Base-by-base conservation (phyloP, 2,329 filamentous ascomycete species). In the Colletotrichum sublineola region DNA sequence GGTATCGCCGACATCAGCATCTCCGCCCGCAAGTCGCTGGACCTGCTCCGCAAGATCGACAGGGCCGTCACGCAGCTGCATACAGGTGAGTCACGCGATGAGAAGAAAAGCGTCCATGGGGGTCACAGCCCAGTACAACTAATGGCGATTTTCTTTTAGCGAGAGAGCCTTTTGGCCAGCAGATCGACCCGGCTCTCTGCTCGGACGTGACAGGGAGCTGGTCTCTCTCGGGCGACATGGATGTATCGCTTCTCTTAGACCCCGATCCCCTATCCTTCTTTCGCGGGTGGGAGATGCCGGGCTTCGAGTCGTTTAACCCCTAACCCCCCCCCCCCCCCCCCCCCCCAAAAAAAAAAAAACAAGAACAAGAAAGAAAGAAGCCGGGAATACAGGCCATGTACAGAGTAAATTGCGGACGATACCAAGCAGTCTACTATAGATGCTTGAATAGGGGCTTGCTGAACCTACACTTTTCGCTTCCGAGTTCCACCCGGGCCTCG, bases 11-110 rank as follows among this genome's bases (percentile, higher is more conserved):
- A n/a, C 4, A 31, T 50, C 31, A 62, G 58, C 44, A 5, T 48
- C 31, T 62, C 58, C 5, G 58, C 58, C 36, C 58, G 31, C 20
- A 62, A 62, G 44, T 62, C 58, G 58, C 58, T 62, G 58, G 44
- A 62, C n/a, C 58, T 62, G 31, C 58, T 62, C 20, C 58, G 31
- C 31, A 62, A 62, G 58, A 62, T 62, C 11, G 58, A 62, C 11
- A 33, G 31, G 29, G 44, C 58, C 29, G 58, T 62, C 29, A 62
- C 44, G 12, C 42, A 62, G 8, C 31, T 62, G 9, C 44, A 24
- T 33, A 48, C 44, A 50, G 58, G 58, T 62, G 31, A 62, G 58
- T 29, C 20, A 2, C 4, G 12, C 7, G n/a, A 33, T 9, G 29
- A 14, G 12, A 46, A 9, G 44, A n/a, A n/a, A 3, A 8, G 18